Percentiles rank a stretch among this genome's conserved stretches.
Evolutionary conservation across 345 rosid species (phyloP).

Genomic region (Populus tremula): DNA sequence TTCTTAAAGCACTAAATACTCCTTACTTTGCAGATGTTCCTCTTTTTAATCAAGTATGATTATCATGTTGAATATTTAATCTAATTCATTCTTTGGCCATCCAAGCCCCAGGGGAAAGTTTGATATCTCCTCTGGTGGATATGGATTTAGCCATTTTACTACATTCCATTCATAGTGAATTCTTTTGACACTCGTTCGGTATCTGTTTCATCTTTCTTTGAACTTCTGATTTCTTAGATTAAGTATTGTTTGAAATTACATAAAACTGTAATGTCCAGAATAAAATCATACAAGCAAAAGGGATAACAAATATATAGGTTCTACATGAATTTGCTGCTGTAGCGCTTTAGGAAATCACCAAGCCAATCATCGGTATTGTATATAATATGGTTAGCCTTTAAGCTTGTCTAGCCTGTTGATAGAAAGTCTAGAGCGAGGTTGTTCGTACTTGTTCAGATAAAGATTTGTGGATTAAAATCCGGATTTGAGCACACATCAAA

Average conservation of each 20-base stretch:
- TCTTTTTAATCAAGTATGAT: slow-evolving; percentile 1
- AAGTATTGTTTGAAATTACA: neutral
- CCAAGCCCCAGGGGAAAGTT: neutral
- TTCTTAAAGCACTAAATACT: slow-evolving; percentile 12
- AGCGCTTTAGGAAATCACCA: neutral
- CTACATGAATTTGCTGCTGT: no score
- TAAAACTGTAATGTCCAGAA: no score
- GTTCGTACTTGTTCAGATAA: neutral
- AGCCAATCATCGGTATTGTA: neutral
- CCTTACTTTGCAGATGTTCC: slow-evolving; percentile 34
- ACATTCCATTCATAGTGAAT: neutral
- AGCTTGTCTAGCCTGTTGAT: neutral
- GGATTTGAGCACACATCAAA: neutral
- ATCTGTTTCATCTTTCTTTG: neutral
- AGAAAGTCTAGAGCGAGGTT: neutral
- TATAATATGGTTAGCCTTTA: no score
- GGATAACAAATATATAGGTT: no score
- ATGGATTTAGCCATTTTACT: neutral
- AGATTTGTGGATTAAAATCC: neutral
- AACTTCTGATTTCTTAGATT: no score
- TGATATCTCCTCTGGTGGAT: neutral
- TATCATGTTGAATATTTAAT: neutral
- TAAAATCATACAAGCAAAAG: no score
- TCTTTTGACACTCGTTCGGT: neutral
- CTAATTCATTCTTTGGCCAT: slow-evolving; percentile 18